A percentile compares a stretch with the other conserved stretches of the same genome.
These are phyloP conservation scores for Paraphaeosphaeria sporulosa DNA, from an alignment of 2,329 filamentous ascomycete species.

Conservation along the genomic window DNA sequence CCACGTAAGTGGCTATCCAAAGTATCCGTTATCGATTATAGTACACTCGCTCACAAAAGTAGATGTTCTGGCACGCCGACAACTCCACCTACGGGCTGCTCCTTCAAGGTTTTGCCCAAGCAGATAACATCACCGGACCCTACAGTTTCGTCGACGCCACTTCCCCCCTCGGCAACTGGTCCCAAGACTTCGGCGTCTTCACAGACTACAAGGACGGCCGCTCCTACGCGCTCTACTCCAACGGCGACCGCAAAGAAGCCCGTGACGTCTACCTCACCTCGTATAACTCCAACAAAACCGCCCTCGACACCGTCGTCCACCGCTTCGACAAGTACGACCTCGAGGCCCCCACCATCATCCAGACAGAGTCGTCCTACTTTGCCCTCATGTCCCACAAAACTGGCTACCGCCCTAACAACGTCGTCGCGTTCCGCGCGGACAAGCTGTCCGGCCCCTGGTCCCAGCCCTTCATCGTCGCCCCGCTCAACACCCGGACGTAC, in stretches of 20 bases:
- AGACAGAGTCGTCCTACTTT: constrained; percentile 67
- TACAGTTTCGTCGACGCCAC: constrained; percentile 64
- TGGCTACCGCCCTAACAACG: constrained; percentile 68
- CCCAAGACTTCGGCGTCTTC: constrained; percentile 68
- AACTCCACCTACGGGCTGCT: constrained; percentile 64
- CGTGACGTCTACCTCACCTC: constrained; percentile 65
- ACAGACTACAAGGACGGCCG: constrained; percentile 66
- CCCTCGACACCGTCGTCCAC: constrained; percentile 60
- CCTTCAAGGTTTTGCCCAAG: constrained; percentile 64
- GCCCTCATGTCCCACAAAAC: constrained; percentile 70
- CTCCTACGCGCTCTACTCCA: constrained; percentile 66
- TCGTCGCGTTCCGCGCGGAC: constrained; percentile 64
- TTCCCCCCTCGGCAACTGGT: constrained; percentile 67
- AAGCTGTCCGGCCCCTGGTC: constrained; percentile 61
- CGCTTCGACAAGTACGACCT: constrained; percentile 68
- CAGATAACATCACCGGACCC: constrained; percentile 61
- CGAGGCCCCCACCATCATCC: constrained; percentile 67
- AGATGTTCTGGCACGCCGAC: constrained; percentile 70
- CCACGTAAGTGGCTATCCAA: constrained; percentile 56
- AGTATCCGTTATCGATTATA: not conserved
- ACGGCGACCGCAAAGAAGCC: constrained; percentile 63
- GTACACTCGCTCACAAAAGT: constrained; percentile 4
- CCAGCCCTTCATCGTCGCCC: constrained; percentile 61
- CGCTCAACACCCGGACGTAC: constrained; percentile 60
- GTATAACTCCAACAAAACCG: constrained; percentile 62